Conservation (phyloP, 2,329 filamentous ascomycete genomes). For the Xenosphaeropsis pyriputrescens region DNA sequence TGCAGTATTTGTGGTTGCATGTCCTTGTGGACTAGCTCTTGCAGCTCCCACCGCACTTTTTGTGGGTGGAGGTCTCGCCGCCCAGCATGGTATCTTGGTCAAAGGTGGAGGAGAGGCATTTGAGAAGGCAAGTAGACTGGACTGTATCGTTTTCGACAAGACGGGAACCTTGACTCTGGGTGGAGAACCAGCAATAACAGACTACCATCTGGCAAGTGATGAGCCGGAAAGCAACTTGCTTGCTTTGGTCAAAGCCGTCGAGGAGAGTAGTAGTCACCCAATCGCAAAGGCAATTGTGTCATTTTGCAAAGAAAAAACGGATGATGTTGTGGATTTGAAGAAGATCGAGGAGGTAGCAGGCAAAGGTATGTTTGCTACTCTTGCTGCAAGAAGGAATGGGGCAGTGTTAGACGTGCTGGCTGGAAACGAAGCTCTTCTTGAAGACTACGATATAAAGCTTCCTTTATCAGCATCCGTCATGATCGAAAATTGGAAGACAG, state of each 20-base stretch:
- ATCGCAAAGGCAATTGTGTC: conserved; percentile 55
- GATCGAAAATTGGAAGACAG: conserved; percentile 41
- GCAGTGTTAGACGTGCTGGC: conserved; percentile 38
- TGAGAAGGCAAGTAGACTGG: conserved; percentile 37
- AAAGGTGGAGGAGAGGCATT: conserved; percentile 45
- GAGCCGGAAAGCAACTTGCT: conserved; percentile 22
- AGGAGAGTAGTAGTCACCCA: conserved; percentile 62
- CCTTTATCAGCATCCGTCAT: conserved; percentile 18
- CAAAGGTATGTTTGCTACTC: conserved; percentile 50
- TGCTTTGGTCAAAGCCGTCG: conserved; percentile 42
- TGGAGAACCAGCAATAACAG: conserved; percentile 52
- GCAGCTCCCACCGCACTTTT: conserved; percentile 44
- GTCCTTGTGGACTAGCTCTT: conserved; percentile 44
- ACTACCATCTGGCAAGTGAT: conserved; percentile 7
- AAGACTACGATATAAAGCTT: conserved; percentile 27
- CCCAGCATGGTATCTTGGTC: conserved; percentile 39
- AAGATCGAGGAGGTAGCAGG: conserved; percentile 54
- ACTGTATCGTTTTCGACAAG: conserved; percentile 44
- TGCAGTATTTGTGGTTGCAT: conserved; percentile 44
- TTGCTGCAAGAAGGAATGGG: conserved; percentile 17
- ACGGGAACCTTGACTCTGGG: conserved; percentile 43
- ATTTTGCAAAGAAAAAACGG: conserved; percentile 34
- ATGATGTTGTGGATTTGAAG: conserved; percentile 17
- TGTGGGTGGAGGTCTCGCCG: conserved; percentile 40
- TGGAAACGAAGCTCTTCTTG: conserved; percentile 61